A percentile compares a stretch with the other conserved stretches of the same genome.
phyloP scores from a whole-genome alignment of 495 filamentous ascomycete species.

The Letharia lupina region DNA sequence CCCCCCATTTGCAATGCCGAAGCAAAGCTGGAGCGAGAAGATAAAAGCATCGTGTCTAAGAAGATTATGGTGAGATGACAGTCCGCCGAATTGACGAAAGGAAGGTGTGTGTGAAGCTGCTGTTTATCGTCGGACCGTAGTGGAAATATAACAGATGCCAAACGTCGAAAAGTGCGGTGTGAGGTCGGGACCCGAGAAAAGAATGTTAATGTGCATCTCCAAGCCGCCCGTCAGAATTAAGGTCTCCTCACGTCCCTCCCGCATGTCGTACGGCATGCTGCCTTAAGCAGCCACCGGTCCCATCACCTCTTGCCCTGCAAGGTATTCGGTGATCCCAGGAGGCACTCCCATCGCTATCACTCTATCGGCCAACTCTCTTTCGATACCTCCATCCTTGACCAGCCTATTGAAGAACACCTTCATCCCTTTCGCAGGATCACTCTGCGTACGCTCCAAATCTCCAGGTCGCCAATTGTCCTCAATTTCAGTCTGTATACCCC shows the following conservation, averaged over 20 bases:
- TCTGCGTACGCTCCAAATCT: constrained; percentile 1
- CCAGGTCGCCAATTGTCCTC: constrained; percentile 1
- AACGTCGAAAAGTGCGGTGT: neutral
- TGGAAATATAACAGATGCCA: neutral
- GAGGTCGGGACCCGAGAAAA: neutral
- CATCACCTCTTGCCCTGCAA: neutral
- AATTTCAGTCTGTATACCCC: neutral
- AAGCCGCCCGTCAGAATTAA: neutral
- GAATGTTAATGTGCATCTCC: neutral
- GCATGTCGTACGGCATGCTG: neutral
- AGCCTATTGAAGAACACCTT: neutral
- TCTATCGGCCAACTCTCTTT: neutral
- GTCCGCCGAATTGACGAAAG: too few relatives aligned
- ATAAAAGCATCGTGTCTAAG: neutral
- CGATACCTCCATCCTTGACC: neutral
- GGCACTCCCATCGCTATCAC: neutral
- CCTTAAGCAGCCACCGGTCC: neutral
- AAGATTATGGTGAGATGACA: neutral
- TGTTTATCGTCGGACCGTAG: neutral
- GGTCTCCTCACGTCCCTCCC: neutral
- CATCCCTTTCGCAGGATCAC: neutral
- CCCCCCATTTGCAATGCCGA: neutral
- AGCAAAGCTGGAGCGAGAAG: neutral
- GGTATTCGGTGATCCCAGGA: neutral
- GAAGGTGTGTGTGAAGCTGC: neutral